Evolutionary conservation across 1,139 yeast genomes (phyloP), one percentile per base, ranked within the genome.

Genomic region (Meyerozyma smithsonii): DNA sequence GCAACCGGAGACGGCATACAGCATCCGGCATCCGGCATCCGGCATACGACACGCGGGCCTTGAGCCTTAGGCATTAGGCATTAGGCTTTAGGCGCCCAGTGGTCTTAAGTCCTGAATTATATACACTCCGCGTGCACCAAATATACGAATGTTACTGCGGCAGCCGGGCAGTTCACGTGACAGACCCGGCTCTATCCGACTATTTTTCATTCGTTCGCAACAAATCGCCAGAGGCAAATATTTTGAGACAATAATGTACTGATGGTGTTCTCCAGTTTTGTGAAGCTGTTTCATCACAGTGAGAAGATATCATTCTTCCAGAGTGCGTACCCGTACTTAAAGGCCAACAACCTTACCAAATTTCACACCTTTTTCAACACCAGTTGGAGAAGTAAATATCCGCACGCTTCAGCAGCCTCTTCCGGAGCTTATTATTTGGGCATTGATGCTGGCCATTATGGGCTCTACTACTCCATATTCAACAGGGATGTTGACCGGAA

Each of bases 371-470:
- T 51, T 34, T 56, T 51, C 43, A 54, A 48, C 24, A 49, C 41
- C 18, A 42, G 42, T 23, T 62, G 69, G 66, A 40, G 42, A 28
- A 58, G 52, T 36, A 62, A 56, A 14, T 67, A 61, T 11, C 69
- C 70, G 2, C 66, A 64, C 39, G 65, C 66, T 37, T 61, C 61
- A 30, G 52, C 44, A 43, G 52, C 55, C 17, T 48, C 56, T 16
- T 30, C 34, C 12, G 44, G 45, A 11, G 48, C 46, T 7, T 49
- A 54, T 30, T 64, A 56, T 45, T 55, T 68, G 42, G 55, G 59
- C 11, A 63, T 71, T 12, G 66, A 62, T 37, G 48, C 55, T 28
- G 77, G 76, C 12, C 76, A 71, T 44, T 71, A 69, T 49, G 77
- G 76, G 0, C 53, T 71, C 33, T 71, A 71, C 49, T 71, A 59